These are phyloP conservation scores for Plasmodium coatneyi DNA, from an alignment of 169 alveolate genomes.

Conservation along the genomic window DNA sequence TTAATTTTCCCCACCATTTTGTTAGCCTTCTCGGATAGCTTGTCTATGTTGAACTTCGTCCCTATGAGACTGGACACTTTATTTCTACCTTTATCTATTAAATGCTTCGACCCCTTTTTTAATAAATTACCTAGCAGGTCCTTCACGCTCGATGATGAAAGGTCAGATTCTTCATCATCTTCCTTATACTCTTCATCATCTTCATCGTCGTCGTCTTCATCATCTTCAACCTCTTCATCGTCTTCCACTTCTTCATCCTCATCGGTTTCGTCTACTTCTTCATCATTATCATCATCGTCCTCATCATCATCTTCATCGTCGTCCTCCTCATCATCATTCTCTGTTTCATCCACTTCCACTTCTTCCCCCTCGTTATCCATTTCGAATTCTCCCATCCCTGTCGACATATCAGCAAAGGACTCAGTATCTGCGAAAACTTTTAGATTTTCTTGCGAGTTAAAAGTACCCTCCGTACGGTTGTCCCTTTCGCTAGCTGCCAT, in stretches of 20 bases:
- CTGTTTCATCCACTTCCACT: not conserved
- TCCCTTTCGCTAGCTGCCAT: not conserved
- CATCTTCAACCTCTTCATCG: not conserved
- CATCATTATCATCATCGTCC: not conserved
- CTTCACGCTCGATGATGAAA: not conserved
- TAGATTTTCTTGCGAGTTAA: not conserved
- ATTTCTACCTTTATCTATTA: slow-evolving; percentile 23
- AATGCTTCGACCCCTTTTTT: slow-evolving; percentile 11
- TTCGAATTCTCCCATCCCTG: not conserved
- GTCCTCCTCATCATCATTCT: not conserved
- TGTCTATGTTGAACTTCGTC: slow-evolving; percentile 8
- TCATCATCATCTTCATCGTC: not conserved
- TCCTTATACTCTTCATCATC: not conserved
- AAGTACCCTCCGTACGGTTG: not conserved
- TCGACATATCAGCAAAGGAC: slow-evolving; percentile 9
- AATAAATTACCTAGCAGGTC: not conserved
- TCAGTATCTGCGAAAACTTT: not conserved
- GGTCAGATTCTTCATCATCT: not conserved
- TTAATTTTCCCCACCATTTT: slow-evolving; percentile 7
- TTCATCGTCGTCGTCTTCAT: not conserved
- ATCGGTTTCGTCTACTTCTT: not conserved
- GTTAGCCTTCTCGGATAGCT: slow-evolving; percentile 24
- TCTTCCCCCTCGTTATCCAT: not conserved
- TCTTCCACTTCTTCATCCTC: not conserved
- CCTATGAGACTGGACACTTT: slow-evolving; percentile 9